Evolutionary conservation across 345 rosid genomes (phyloP).

Genomic region (Sonneratia alba): DNA sequence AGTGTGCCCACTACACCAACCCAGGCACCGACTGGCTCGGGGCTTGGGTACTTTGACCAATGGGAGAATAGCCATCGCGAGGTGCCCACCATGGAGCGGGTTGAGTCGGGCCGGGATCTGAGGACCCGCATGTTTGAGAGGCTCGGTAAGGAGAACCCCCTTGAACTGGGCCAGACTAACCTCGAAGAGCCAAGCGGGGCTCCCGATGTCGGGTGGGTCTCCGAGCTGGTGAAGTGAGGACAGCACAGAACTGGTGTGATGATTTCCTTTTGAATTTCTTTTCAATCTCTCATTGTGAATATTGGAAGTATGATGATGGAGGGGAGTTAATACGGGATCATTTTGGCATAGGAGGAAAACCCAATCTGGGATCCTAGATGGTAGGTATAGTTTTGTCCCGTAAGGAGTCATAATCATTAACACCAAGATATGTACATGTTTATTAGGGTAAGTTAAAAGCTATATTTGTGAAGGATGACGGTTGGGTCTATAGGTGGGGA

Average conservation of each 20-base stretch:
- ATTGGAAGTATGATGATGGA: neutral
- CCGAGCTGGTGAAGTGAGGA: conserved; percentile 46
- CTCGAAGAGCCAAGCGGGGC: conserved; percentile 12
- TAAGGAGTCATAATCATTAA: neutral
- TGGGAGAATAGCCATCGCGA: conserved; percentile 42
- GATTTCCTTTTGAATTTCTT: too few relatives aligned
- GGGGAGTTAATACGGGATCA: neutral
- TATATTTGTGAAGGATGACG: too few relatives aligned
- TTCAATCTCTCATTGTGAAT: neutral
- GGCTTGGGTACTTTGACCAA: conserved; percentile 28
- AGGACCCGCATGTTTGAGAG: conserved; percentile 59
- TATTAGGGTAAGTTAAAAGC: neutral
- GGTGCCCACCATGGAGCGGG: conserved; percentile 66
- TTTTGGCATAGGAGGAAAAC: neutral
- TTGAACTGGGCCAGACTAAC: conserved; percentile 23
- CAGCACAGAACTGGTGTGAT: too few relatives aligned
- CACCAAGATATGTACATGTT: neutral
- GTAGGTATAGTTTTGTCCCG: neutral
- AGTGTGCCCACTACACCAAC: conserved; percentile 59
- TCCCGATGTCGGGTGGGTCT: conserved; percentile 77
- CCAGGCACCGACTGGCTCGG: conserved; percentile 15
- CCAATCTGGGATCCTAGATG: neutral
- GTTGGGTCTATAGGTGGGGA: neutral
- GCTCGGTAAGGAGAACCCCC: conserved; percentile 54
- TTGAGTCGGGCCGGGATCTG: conserved; percentile 69